Conservation (phyloP, 2,329 filamentous ascomycete genomes). For the Fusarium continuum region DNA sequence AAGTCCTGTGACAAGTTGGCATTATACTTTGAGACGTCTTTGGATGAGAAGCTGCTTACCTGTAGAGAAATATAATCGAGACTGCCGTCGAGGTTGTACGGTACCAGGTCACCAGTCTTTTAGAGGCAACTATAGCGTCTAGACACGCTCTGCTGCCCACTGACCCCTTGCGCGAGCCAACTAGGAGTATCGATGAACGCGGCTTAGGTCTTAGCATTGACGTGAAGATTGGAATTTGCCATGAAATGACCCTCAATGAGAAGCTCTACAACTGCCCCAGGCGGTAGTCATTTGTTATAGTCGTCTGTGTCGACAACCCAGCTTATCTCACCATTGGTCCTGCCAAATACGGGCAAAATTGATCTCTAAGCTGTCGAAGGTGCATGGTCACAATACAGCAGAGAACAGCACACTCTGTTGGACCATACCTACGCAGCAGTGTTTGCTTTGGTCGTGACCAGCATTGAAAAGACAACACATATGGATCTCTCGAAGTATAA, state of each 20-base stretch:
- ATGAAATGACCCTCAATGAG: conserved; percentile 15
- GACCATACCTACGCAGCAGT: conserved; percentile 8
- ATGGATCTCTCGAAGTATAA: conserved; percentile 16
- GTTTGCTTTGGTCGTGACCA: conserved; percentile 8
- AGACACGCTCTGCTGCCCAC: too few relatives aligned
- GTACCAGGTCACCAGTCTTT: conserved; percentile 59
- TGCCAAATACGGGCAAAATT: conserved; percentile 8
- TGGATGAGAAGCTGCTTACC: too few relatives aligned
- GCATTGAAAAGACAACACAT: conserved; percentile 6
- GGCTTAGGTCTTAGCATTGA: not conserved
- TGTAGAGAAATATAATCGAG: conserved; percentile 57
- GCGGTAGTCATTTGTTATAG: not conserved
- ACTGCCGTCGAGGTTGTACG: conserved; percentile 41
- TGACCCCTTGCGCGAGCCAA: not conserved
- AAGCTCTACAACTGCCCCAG: conserved; percentile 3
- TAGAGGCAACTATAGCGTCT: conserved; percentile 44
- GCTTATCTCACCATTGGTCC: not conserved
- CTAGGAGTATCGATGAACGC: not conserved
- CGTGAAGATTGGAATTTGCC: conserved; percentile 1
- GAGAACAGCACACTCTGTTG: conserved; percentile 15
- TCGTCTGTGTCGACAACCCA: conserved; percentile 20
- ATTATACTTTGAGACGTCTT: too few relatives aligned
- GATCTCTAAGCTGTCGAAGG: not conserved
- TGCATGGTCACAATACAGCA: conserved; percentile 1
- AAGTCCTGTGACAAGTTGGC: too few relatives aligned